Evolutionary conservation across 306 rosid genomes (phyloP).

Genomic region (Glycine tomentella): DNA sequence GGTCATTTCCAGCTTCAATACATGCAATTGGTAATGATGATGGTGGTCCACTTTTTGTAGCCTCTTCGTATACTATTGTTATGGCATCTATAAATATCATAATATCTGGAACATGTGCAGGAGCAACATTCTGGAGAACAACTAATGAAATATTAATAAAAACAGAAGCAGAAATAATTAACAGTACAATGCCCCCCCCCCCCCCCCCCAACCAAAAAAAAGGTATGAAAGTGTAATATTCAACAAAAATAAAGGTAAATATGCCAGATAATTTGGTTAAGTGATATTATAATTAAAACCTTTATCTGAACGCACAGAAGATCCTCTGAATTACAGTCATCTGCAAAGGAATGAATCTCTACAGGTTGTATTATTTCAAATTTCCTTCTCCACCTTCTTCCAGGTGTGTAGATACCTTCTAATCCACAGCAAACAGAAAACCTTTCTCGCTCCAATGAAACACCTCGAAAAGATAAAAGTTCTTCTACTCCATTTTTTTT

Average conservation of each 20-base stretch:
- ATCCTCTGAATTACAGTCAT: constrained; percentile 95
- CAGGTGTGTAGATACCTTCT: constrained; percentile 94
- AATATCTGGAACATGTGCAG: constrained; percentile 81
- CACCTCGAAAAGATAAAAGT: constrained; percentile 95
- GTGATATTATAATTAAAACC: constrained; percentile 61
- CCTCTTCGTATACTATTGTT: constrained; percentile 89
- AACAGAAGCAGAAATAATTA: constrained; percentile 3
- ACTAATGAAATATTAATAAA: constrained; percentile 36
- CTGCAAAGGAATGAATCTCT: constrained; percentile 85
- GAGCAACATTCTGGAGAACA: constrained; percentile 84
- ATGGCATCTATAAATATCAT: constrained; percentile 89
- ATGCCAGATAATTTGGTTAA: constrained; percentile 35
- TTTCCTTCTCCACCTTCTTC: constrained; percentile 96
- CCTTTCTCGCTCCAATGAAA: constrained; percentile 90
- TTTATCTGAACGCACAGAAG: constrained; percentile 92
- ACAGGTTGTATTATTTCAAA: constrained; percentile 95
- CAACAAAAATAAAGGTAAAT: not conserved
- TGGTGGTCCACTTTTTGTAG: constrained; percentile 77
- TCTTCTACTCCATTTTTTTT: constrained; percentile 67
- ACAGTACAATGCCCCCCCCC: not conserved
- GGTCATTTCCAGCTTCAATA: constrained; percentile 86
- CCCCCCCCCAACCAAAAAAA: not conserved
- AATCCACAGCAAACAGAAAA: constrained; percentile 97
- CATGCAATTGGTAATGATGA: constrained; percentile 84
- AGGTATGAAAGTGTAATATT: constrained; percentile 8